These are phyloP conservation scores for Cercospora zeina DNA, from an alignment of 2,329 filamentous ascomycete genomes.

Conservation along the genomic window DNA sequence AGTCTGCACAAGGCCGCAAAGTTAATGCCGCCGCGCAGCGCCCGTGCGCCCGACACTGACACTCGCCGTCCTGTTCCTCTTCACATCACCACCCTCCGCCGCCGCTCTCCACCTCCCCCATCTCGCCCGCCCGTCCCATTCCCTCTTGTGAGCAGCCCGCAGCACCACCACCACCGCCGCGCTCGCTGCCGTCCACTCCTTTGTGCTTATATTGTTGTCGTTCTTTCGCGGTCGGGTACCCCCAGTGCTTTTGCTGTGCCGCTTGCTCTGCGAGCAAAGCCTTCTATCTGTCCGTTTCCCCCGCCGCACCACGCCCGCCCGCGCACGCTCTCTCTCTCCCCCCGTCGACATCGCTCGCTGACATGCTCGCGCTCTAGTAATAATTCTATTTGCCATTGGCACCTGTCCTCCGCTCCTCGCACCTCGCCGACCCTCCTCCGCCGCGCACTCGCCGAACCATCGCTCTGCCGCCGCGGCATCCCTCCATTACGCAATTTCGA, in stretches of 20 bases:
- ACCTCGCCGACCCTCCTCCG: background rate
- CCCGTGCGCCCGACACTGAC: background rate
- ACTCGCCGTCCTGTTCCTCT: background rate
- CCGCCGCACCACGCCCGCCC: constrained; percentile 9
- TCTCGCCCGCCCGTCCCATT: constrained; percentile 12
- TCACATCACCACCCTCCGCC: constrained; percentile 1
- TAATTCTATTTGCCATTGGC: constrained; percentile 18
- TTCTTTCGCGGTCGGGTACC: constrained; percentile 24
- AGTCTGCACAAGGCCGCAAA: background rate
- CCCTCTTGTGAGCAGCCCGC: background rate
- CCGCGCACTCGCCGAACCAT: background rate
- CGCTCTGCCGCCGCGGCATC: background rate
- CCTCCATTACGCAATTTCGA: constrained; percentile 3
- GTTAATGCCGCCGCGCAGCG: background rate
- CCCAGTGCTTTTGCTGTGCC: constrained; percentile 26
- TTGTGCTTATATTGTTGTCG: constrained; percentile 21
- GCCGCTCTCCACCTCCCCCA: background rate
- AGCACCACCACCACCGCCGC: constrained; percentile 17
- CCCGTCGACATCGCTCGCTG: constrained; percentile 9
- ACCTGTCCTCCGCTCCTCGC: background rate
- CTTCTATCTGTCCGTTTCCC: constrained; percentile 25
- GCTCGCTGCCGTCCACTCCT: constrained; percentile 30
- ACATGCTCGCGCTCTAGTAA: constrained; percentile 16
- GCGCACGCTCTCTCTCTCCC: background rate
- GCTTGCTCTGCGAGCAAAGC: constrained; percentile 29